Evolutionary conservation across 2,329 filamentous ascomycete species (phyloP), one percentile per base, ranked within the genome.

Genomic region (Mycocentrospora acerina): DNA sequence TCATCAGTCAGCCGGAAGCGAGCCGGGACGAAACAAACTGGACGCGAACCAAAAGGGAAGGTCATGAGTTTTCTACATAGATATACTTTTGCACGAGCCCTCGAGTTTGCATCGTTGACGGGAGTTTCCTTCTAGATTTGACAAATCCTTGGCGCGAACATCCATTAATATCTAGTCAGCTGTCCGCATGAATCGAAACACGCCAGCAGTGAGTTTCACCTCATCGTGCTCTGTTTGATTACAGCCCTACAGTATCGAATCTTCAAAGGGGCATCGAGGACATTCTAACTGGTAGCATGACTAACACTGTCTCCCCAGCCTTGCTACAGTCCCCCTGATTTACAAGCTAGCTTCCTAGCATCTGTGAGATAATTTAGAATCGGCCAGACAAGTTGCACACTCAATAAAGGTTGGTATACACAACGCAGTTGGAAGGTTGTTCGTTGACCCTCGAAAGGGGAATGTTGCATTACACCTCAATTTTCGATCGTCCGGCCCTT

Each of bases 1-100:
- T 62, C 61, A 63, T 65, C 44, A 50, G 37, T 37, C 29, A 46
- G 58, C 55, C 56, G 55, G 43, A 57, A 59, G 53, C 54, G 55
- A 59, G 48, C 54, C 44, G 37, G 35, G 42, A 44, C 31, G 41
- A 40, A 46, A 32, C 37, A 24, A 33, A 38, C 29, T 29, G 24
- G 24, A 40, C 25, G 28, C 24, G 19, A 28, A 37, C 35, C 14
- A 25, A 45, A 39, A 16, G 32, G 25, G 45, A 35, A 42, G 29
- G 42, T 48, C 42, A 30, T n/a, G n/a, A n/a, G n/a, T n/a, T n/a
- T n/a, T n/a, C n/a, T n/a, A n/a, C n/a, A n/a, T n/a, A n/a, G n/a
- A n/a, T n/a, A n/a, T n/a, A n/a, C n/a, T n/a, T n/a, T n/a, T n/a
- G n/a, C n/a, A n/a, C n/a, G n/a, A n/a, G 27, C 14, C 31, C 16